Conservation (phyloP, 441 rosid genomes). For the Melastoma candidum region DNA sequence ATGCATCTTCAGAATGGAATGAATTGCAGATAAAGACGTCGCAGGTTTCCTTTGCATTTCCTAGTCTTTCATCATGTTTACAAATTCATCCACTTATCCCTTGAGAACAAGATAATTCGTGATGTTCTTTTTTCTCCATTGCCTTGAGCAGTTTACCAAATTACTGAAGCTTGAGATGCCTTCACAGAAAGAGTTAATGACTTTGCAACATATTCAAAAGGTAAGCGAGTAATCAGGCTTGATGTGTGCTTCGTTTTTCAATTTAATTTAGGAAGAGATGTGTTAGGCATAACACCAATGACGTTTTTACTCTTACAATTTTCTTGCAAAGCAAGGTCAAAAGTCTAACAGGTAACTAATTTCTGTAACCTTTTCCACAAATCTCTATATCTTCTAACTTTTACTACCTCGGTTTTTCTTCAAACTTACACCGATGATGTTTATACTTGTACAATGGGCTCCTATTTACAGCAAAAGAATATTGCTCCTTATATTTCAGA, state of each 20-base stretch:
- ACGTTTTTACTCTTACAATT: no score
- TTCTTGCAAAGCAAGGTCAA: no score
- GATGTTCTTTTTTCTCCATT: not conserved
- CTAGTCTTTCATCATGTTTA: not conserved
- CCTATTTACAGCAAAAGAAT: no score
- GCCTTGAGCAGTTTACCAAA: slow-evolving; percentile 55
- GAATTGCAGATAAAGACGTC: slow-evolving; percentile 92
- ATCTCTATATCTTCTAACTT: no score
- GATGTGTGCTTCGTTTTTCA: no score
- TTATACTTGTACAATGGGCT: no score
- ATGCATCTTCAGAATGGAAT: slow-evolving; percentile 82
- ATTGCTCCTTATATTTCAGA: not conserved
- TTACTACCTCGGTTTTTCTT: no score
- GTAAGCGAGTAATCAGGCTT: slow-evolving; percentile 10
- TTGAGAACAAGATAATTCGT: not conserved
- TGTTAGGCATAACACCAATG: no score
- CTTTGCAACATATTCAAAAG: slow-evolving; percentile 30
- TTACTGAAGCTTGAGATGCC: slow-evolving; percentile 57
- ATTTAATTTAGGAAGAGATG: no score
- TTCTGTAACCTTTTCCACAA: no score
- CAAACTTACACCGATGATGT: no score
- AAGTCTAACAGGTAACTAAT: no score
- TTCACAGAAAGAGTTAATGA: slow-evolving; percentile 26
- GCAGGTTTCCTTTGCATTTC: slow-evolving; percentile 39
- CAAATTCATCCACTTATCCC: not conserved